Evolutionary conservation across 2,329 filamentous ascomycete genomes (phyloP), one percentile per base, ranked within the genome.

Genomic region (Pseudocercospora cruenta): DNA sequence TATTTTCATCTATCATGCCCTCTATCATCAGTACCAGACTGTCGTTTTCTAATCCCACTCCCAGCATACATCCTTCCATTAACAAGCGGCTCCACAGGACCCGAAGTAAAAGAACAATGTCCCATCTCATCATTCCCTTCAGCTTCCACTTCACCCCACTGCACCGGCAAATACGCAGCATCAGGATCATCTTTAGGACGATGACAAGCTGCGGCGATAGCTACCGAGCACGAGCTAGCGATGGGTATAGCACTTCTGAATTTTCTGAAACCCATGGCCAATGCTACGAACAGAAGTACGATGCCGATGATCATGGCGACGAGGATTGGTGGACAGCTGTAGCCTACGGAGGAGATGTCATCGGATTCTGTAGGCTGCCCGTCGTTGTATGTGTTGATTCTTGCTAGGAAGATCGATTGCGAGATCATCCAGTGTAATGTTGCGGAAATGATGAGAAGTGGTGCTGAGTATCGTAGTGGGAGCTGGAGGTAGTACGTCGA

Each of bases 341-440:
- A 69, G 3, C 66, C 67, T 12, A 69, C 60, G 21, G 39, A 31
- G 14, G 63, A 63, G 43, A 65, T 28, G 22, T 61, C 49, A 10
- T 39, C 39, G 39, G 16, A 12, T 19, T 26, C 47, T 9, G 33
- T n/a, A n/a, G 45, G 12, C 5, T 57, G n/a, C 24, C 63, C 65
- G 39, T 68, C 36, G 16, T 64, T 19, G 59, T 63, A 68, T 7
- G 33, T 58, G 2, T 75, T 71, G 14, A 81, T 72, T 1, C 72
- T 70, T 1, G 79, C 78, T 2, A 84, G 66, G 69, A 82, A 84
- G 2, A 83, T 68, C n/a, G 73, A 75, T 58, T 83, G 79, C 0
- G 82, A 83, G 8, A 82, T 73, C 0, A 83, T 70, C 81, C 81
- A 84, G 67, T 83, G 82, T 2, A 84, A 66, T 0, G 76, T 19